Percentiles rank a stretch among this genome's conserved stretches.
These are phyloP conservation scores for Exsudoporus frostii DNA, from an alignment of 768 basidiomycete species.

Conservation along the genomic window DNA sequence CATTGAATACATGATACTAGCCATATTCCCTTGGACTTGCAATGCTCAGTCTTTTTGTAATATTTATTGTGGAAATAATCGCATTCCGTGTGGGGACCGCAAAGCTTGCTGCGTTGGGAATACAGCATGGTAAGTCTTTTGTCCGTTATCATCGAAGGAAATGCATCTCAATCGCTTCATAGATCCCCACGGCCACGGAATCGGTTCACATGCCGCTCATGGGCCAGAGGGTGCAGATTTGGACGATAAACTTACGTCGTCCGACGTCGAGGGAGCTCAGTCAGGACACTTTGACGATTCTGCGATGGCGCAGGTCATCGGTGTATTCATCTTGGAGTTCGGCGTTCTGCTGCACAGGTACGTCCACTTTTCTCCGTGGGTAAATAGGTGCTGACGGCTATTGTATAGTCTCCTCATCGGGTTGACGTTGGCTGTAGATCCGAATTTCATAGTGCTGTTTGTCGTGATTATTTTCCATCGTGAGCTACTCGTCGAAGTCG, in stretches of 20 bases:
- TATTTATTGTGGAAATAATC: conserved; percentile 82
- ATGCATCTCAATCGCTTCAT: not conserved
- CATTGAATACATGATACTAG: conserved; percentile 35
- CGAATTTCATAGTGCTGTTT: conserved; percentile 80
- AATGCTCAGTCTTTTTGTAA: conserved; percentile 73
- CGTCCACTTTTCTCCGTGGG: not conserved
- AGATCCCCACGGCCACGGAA: conserved; percentile 69
- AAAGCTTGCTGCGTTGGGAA: conserved; percentile 63
- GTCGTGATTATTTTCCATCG: conserved; percentile 90
- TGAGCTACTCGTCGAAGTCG: conserved; percentile 39
- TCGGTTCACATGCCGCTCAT: conserved; percentile 62
- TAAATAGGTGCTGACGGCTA: not conserved
- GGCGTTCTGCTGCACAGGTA: conserved; percentile 86
- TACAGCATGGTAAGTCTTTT: conserved; percentile 49
- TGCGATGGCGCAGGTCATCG: conserved; percentile 69
- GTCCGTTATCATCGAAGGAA: not conserved
- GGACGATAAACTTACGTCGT: conserved; percentile 5
- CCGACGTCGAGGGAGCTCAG: conserved; percentile 30
- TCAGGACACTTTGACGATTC: conserved; percentile 35
- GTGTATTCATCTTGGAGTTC: conserved; percentile 90
- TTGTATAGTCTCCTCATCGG: conserved; percentile 72
- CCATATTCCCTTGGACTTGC: conserved; percentile 82
- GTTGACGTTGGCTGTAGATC: conserved; percentile 87
- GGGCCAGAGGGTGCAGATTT: conserved; percentile 51
- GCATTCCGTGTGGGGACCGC: conserved; percentile 86